phyloP scores from a whole-genome alignment of 805 yeast genomes.

The Naumovozyma baii region DNA sequence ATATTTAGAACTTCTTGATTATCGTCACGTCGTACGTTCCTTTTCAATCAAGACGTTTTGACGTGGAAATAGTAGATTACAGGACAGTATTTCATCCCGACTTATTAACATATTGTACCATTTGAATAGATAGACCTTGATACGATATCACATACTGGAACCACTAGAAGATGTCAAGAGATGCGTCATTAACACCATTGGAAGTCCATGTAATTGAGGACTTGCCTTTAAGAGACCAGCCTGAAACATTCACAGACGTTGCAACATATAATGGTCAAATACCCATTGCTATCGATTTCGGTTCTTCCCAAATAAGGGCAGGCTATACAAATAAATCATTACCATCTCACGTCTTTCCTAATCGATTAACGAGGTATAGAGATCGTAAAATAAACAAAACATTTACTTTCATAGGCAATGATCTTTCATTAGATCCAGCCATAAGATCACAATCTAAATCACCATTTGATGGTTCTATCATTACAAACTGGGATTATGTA shows the following conservation, averaged over 20 bases:
- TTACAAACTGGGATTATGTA: constrained; percentile 87
- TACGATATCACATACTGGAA: too few species aligned
- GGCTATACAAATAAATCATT: constrained; percentile 42
- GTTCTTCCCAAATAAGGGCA: constrained; percentile 49
- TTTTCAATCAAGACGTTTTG: too few species aligned
- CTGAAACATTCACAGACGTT: constrained; percentile 26
- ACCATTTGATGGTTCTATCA: constrained; percentile 79
- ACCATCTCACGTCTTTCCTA: constrained; percentile 62
- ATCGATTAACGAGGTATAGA: constrained; percentile 60
- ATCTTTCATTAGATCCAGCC: constrained; percentile 60
- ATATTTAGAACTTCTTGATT: too few species aligned
- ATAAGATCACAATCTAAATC: constrained; percentile 59
- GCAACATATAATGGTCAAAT: constrained; percentile 24
- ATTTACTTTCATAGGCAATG: constrained; percentile 74
- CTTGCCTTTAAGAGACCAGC: constrained; percentile 23
- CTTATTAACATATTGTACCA: too few species aligned
- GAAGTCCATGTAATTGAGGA: constrained; percentile 21
- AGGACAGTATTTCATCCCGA: too few species aligned
- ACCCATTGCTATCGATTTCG: constrained; percentile 88
- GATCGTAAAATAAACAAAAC: constrained; percentile 61
- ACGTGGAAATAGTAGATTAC: too few species aligned
- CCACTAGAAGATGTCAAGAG: constrained; percentile 22
- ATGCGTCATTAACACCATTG: constrained; percentile 22
- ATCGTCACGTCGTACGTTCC: too few species aligned
- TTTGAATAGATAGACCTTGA: too few species aligned